Base-by-base conservation (phyloP, 768 basidiomycete species). In the Hirschioporus abietinus region DNA sequence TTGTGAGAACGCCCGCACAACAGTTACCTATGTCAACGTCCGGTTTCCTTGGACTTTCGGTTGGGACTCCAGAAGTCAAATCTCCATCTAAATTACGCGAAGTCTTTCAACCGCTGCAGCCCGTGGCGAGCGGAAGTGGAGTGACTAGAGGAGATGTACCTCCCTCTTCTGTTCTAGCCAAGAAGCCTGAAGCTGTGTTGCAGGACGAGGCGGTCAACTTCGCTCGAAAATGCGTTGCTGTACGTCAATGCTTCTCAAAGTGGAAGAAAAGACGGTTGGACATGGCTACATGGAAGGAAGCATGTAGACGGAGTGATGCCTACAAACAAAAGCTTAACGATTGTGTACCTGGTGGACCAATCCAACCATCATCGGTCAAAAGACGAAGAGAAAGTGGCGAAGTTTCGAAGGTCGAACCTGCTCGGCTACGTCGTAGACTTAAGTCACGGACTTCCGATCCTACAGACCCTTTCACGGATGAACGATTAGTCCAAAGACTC, bases 401-500 rank as follows among this genome's bases (percentile, higher is more conserved):
- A 35, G 67, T 23, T 2, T 15, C 60, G 17, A 61, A 61, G 15
- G 20, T 61, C 12, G 25, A 61, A 24, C 60, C 24, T 15, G 42
- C 20, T 52, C 42, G 42, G 12, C 20, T 52, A 52, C 42, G 42
- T 6, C 60, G 60, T 23, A 25, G 60, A 68, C n/a, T 68, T 64
- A 61, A 67, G 67, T 17, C 35, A 17, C 24, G 30, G 60, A 15
- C 23, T 17, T 34, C 60, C 9, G 60, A 61, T 25, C 30, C 24
- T 15, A 34, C 15, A 4, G 25, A 61, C 7, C 86, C 86, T 20
- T 75, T 82, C 66, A 87, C 84, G 18, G 90, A 90, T 66, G 88
- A 87, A 67, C 86, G 86, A 35, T 80, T 91, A 63, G 88, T 84
- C 17, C 82, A 75, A 73, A 82, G 88, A 65, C 83, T 91, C 71